phyloP scores from a whole-genome alignment of 352 stramenopile species.

The Pythium phragmiticola region DNA sequence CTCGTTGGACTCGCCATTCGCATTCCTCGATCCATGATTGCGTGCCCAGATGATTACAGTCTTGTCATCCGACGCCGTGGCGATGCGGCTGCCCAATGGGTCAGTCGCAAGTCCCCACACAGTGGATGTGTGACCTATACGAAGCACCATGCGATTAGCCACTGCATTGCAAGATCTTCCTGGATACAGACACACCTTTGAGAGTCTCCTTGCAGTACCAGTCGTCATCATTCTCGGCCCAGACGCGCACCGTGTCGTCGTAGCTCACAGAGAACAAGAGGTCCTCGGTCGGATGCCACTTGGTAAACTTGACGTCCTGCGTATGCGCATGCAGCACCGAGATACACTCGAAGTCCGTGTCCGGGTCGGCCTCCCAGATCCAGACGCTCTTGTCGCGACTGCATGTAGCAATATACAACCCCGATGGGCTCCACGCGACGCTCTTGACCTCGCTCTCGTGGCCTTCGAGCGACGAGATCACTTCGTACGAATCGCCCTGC shows the following conservation, averaged over 20 bases:
- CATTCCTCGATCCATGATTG: conserved; percentile 56
- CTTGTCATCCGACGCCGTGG: conserved; percentile 91
- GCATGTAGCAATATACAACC: conserved; percentile 94
- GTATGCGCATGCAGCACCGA: conserved; percentile 95
- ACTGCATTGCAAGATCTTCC: too few relatives aligned
- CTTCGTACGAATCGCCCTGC: conserved; percentile 87
- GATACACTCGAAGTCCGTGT: conserved; percentile 97
- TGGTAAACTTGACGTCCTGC: conserved; percentile 96
- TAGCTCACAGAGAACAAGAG: conserved; percentile 91
- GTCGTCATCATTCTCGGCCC: conserved; percentile 95
- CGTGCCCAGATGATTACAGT: conserved; percentile 92
- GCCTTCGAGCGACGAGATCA: conserved; percentile 95
- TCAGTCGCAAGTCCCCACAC: conserved; percentile 93
- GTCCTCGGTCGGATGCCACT: conserved; percentile 89
- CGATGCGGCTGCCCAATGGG: conserved; percentile 72
- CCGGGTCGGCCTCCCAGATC: conserved; percentile 96
- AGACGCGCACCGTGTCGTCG: conserved; percentile 96
- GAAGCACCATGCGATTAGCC: neutral
- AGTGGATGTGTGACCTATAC: conserved; percentile 86
- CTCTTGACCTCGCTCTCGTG: conserved; percentile 99
- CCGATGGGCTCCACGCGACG: conserved; percentile 93
- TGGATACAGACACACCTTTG: conserved; percentile 34
- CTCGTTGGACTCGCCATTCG: conserved; percentile 51
- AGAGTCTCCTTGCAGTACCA: conserved; percentile 96
- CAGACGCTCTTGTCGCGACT: conserved; percentile 98